phyloP scores from a whole-genome alignment of 1,139 yeast species.

The Kurtzmaniella quercitrusa region DNA sequence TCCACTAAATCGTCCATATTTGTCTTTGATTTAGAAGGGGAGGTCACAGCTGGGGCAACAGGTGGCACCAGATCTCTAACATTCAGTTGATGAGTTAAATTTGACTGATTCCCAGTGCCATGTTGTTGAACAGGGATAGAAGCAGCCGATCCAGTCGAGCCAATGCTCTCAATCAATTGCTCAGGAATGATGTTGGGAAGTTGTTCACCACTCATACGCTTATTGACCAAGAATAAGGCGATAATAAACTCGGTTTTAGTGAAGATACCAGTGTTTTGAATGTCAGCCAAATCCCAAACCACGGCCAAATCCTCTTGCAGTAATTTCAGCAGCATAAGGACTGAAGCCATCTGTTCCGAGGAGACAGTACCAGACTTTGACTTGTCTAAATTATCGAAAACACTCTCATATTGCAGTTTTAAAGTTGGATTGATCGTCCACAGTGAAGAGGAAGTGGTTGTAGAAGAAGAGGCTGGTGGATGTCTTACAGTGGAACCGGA shows the following conservation, averaged over 20 bases:
- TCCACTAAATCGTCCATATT: slow-evolving; percentile 65
- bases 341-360: slow-evolving; percentile 81
- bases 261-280: slow-evolving; percentile 82
- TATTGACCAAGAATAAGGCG: slow-evolving; percentile 90
- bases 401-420: slow-evolving; percentile 71
- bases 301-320: slow-evolving; percentile 81
- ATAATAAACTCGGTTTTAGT: slow-evolving; percentile 81
- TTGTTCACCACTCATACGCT: slow-evolving; percentile 68
- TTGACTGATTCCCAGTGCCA: neutral
- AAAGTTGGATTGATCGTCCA: slow-evolving; percentile 71
- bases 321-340: slow-evolving; percentile 82
- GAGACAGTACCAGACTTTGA: slow-evolving; percentile 58
- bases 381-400: slow-evolving; percentile 76
- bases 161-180: slow-evolving; percentile 31
- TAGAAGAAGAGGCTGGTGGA: slow-evolving; percentile 10
- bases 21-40: slow-evolving; percentile 32
- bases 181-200: slow-evolving; percentile 71
- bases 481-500: slow-evolving; percentile 39
- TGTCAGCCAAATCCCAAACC: slow-evolving; percentile 93
- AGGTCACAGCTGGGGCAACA: slow-evolving; percentile 4
- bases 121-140: slow-evolving; percentile 7
- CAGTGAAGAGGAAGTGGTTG: slow-evolving; percentile 11
- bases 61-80: too few relatives aligned
- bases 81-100: neutral
- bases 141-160: slow-evolving; percentile 1